Conservation (phyloP, 352 stramenopile genomes). For the Phytophthora tubulina region DNA sequence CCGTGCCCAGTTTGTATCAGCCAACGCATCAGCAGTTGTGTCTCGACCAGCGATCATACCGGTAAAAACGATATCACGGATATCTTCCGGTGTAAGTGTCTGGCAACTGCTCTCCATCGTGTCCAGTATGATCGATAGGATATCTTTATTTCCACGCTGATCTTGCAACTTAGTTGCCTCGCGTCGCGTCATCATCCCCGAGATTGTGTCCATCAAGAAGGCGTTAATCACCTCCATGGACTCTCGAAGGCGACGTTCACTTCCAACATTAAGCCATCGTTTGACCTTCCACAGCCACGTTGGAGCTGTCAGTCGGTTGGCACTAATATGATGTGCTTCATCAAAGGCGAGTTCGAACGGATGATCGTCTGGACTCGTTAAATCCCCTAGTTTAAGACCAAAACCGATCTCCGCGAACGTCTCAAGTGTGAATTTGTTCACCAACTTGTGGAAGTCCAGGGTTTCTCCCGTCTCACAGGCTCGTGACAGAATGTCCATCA, state of each 20-base stretch:
- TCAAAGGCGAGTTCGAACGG: constrained; percentile 46
- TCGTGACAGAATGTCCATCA: constrained; percentile 43
- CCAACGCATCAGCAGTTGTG: constrained; percentile 71
- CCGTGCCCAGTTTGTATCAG: too few relatives aligned
- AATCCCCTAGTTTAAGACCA: constrained; percentile 31
- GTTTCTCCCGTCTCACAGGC: constrained; percentile 25
- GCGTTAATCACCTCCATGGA: constrained; percentile 41
- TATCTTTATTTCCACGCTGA: constrained; percentile 31
- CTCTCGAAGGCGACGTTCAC: constrained; percentile 36
- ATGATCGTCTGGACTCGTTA: constrained; percentile 21
- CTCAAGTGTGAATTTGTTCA: constrained; percentile 51
- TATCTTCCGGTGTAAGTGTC: constrained; percentile 41
- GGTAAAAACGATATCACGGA: constrained; percentile 72
- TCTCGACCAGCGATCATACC: constrained; percentile 76
- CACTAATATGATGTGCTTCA: constrained; percentile 38
- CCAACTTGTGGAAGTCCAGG: constrained; percentile 39
- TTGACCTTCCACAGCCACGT: constrained; percentile 50
- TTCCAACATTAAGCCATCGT: constrained; percentile 41
- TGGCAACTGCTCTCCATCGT: constrained; percentile 32
- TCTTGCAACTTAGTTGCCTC: constrained; percentile 10
- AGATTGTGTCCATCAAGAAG: constrained; percentile 41
- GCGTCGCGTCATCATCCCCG: constrained; percentile 33
- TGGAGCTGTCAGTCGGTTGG: constrained; percentile 46
- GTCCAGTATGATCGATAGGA: constrained; percentile 48
- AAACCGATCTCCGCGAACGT: constrained; percentile 56